Base-by-base conservation (phyloP, 2,329 filamentous ascomycete species). In the Anisogramma anomala region DNA sequence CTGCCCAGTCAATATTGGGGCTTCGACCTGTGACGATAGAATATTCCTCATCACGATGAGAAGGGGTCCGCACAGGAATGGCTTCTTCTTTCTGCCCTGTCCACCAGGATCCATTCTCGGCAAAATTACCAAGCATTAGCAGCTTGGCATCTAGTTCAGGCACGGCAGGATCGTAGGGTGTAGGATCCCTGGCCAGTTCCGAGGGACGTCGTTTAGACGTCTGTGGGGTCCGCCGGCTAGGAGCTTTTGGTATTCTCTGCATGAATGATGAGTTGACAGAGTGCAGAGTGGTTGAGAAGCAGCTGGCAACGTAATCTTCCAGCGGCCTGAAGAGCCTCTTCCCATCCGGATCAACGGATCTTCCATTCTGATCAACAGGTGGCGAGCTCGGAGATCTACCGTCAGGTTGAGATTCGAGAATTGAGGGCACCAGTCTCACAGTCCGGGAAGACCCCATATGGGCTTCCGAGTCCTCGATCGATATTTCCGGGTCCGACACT, bases 91-190 rank as follows among this genome's bases (percentile, higher is more conserved):
- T 66, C 36, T 70, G 70, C 2, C 80, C 82, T 34, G 80, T 79
- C 83, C 84, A 89, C 84, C 83, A 89, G 6, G 73, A 74, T 2
- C 82, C 84, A 54, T 91, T 91, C 55, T 91, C 84, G 1, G 79
- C 82, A 49, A 88, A 69, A 52, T 88, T 76, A 2, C 83, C 84
- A 2, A 88, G 58, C 6, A 87, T 65, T 15, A 89, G 63, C 4
- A 82, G 72, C 54, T 87, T 91, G 1, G 81, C 74, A 55, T 91
- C 84, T 15, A 87, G 61, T 36, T 84, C 79, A 26, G 71, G 70
- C 3, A 77, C 58, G 19, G 63, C 62, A 32, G 61, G 57, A 44
- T 62, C 64, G 41, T 60, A 57, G 48, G 47, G 54, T 48, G 42
- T 54, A 45, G 43, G 50, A 39, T 58, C 63, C 47, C 46, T 58